These are phyloP conservation scores for Penicillium sclerotiorum DNA, from an alignment of 2,329 filamentous ascomycete species.

Conservation along the genomic window DNA sequence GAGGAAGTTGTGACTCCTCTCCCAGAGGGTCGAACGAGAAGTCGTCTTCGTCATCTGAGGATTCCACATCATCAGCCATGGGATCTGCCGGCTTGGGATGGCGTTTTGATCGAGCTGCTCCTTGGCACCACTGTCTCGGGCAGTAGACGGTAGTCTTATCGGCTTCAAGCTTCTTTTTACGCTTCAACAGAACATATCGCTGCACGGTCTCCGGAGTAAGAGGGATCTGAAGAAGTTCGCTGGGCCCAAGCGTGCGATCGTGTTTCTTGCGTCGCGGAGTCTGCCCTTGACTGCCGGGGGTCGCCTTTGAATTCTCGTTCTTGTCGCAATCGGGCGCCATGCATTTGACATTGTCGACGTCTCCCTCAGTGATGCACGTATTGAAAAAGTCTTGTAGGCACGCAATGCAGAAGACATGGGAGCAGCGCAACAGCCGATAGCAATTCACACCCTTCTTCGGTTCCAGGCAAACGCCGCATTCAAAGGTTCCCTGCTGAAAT, in stretches of 20 bases:
- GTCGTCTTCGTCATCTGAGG: conserved; percentile 57
- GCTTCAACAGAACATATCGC: conserved; percentile 85
- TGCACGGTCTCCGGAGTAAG: conserved; percentile 72
- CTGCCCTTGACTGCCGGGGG: conserved; percentile 29
- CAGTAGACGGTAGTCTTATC: conserved; percentile 94
- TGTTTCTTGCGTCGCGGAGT: conserved; percentile 56
- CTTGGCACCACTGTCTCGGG: conserved; percentile 88
- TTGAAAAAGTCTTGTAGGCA: conserved; percentile 92
- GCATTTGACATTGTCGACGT: conserved; percentile 78
- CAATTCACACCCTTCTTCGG: conserved; percentile 85
- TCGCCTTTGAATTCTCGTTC: conserved; percentile 45
- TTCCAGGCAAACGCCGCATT: conserved; percentile 87
- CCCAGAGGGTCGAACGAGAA: conserved; percentile 48
- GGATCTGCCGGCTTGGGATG: conserved; percentile 71
- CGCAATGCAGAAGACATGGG: conserved; percentile 86
- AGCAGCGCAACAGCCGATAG: conserved; percentile 79
- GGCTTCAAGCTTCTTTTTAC: conserved; percentile 88
- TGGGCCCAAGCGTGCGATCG: conserved; percentile 73
- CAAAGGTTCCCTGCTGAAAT: conserved; percentile 83
- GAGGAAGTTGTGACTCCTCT: conserved; percentile 45
- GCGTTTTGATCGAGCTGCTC: conserved; percentile 75
- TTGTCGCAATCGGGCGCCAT: conserved; percentile 77
- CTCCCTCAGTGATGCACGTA: conserved; percentile 81
- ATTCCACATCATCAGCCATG: conserved; percentile 53
- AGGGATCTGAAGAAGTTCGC: conserved; percentile 79